Evolutionary conservation across 805 yeast genomes (phyloP), one percentile per base, ranked within the genome.

Genomic region (Hanseniaspora thailandica): DNA sequence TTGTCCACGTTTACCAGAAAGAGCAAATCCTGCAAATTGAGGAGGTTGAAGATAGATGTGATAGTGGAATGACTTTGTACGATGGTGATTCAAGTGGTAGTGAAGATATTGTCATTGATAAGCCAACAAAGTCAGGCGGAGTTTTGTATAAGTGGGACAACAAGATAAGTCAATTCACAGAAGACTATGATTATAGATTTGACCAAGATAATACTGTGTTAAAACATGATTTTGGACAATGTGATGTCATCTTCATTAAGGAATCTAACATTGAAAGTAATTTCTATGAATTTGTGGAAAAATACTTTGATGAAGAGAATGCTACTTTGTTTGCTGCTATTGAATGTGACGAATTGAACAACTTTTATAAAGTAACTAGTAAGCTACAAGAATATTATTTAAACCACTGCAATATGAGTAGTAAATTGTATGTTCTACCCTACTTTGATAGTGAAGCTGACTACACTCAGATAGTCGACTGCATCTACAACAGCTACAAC

Each of bases 61-160:
- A 50, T 23, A 50, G 54, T 35, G 39, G 45, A 34, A 46, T 22
- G 7, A 50, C 54, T 13, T 20, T 50, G 13, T 50, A 26, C 41
- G 54, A 50, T 43, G 25, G 30, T 26, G 47, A 15, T n/a, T 43
- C 46, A 15, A 25, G 34, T 5, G 26, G 28, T 12, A 25, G 10
- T 33, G 41, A 40, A 19, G 35, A 22, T 17, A 17, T 6, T 23
- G 25, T 12, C 2, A 5, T 22, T 3, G 33, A 30, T 2, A 15
- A 19, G 7, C 2, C 41, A 6, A 9, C 20, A 20, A 13, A 5
- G 10, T 17, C 5, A 4, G 13, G 5, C 1, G 12, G 15, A 9
- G 9, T 13, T 38, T 7, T 38, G 34, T 31, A 20, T 22, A 25
- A 25, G 12, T 33, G 25, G 47, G 19, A 41, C 20, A n/a, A 1